Evolutionary conservation across 768 basidiomycete genomes (phyloP).

Genomic region (Phlegmacium glaucopus): DNA sequence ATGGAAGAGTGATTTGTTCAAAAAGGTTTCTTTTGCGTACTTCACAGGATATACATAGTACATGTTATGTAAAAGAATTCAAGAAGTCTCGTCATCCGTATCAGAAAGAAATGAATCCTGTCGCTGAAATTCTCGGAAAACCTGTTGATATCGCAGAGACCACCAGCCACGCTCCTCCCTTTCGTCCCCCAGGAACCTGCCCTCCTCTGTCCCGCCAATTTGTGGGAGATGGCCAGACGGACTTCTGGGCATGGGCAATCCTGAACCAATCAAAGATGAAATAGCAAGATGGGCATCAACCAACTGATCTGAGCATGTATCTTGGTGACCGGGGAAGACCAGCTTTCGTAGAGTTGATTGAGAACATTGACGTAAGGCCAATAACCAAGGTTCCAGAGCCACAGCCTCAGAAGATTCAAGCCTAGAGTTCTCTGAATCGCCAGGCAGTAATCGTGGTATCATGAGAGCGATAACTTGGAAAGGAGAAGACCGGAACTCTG

Average conservation of each 20-base stretch:
- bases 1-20: too few species aligned
- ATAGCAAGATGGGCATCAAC: conserved; percentile 32
- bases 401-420: not conserved
- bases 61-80: too few species aligned
- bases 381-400: conserved; percentile 37
- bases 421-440: not conserved
- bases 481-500: conserved; percentile 16
- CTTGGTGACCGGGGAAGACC: conserved; percentile 23
- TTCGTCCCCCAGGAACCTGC: conserved; percentile 15
- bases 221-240: conserved; percentile 58
- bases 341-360: conserved; percentile 41
- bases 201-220: conserved; percentile 7
- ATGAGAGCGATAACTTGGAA: conserved; percentile 17
- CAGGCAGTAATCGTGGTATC: conserved; percentile 7
- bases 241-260: conserved; percentile 65
- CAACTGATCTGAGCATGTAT: conserved; percentile 16
- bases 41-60: not conserved
- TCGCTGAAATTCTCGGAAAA: conserved; percentile 45
- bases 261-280: conserved; percentile 36
- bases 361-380: conserved; percentile 51
- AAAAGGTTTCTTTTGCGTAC: too few species aligned
- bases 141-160: conserved; percentile 27
- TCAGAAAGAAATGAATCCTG: conserved; percentile 20
- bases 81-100: conserved; percentile 12
- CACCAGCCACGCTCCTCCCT: conserved; percentile 27